Base-by-base conservation (phyloP, 2,329 filamentous ascomycete species). In the Aaosphaeria arxii region DNA sequence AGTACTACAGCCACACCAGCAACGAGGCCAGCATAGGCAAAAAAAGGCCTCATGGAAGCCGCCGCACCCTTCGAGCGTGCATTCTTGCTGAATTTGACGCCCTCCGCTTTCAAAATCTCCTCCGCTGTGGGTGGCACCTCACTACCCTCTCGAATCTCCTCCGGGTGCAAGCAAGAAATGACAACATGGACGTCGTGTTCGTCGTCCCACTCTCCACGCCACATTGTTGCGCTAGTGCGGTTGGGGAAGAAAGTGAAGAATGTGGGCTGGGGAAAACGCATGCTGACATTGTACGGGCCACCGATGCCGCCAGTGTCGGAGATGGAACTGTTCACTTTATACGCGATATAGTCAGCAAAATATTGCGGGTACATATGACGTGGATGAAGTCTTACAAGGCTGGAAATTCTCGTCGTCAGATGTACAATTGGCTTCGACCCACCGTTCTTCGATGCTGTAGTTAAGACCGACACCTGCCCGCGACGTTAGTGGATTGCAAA, bases 231-330 rank as follows among this genome's bases (percentile, higher is more conserved):
- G 7, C 33, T 4, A 9, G 29, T 31, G 41, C 28, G 7, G 30
- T 48, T 45, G 7, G 46, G 46, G 11, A 7, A 48, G 30, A 48
- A 44, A 13, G 29, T 44, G 7, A 42, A 11, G 36, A 48, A 44
- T 11, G 4, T 11, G n/a, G 32, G 42, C 11, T 11, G 7, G 9
- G 42, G 46, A 24, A 48, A 48, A 5, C 33, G 36, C 30, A 45
- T 48, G 5, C 6, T 40, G 30, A 41, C 7, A 40, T 48, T 48
- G 36, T 48, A 48, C 4, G 33, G n/a, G n/a, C 45, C 40, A 40
- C 45, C 40, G n/a, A n/a, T 4, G 5, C 40, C 32, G 32, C 4
- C 5, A 6, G 13, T 5, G 24, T 9, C 36, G 39, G 13, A 13
- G 28, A 46, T 32, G 38, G 36, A 39, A 7, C 24, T n/a, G 31